phyloP scores from a whole-genome alignment of 208 protist genomes.

The Trypanosoma scelopori region DNA sequence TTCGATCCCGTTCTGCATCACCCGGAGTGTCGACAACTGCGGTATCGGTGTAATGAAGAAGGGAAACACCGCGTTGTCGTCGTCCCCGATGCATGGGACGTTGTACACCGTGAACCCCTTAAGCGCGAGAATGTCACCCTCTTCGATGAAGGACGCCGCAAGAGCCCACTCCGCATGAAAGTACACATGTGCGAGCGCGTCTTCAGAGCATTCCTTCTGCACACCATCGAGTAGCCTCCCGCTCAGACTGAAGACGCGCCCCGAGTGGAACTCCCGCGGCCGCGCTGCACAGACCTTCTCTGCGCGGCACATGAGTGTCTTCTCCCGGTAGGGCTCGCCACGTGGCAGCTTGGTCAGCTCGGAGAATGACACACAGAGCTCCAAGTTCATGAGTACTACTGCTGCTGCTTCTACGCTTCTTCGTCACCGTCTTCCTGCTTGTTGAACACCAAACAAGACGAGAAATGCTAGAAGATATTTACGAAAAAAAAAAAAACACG shows the following conservation, averaged over 20 bases:
- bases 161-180: slow-evolving; percentile 74
- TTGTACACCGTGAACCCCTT: slow-evolving; percentile 39
- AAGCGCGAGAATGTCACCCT: slow-evolving; percentile 59
- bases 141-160: slow-evolving; percentile 61
- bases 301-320: slow-evolving; percentile 52
- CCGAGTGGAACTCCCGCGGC: slow-evolving; percentile 50
- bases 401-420: too few relatives aligned
- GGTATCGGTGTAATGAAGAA: slow-evolving; percentile 46
- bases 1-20: slow-evolving; percentile 41
- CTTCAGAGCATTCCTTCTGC: slow-evolving; percentile 8
- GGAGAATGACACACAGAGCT: slow-evolving; percentile 46
- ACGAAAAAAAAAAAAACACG: slow-evolving; percentile 1
- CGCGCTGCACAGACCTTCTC: slow-evolving; percentile 40
- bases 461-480: slow-evolving; percentile 2
- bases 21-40: slow-evolving; percentile 37
- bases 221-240: slow-evolving; percentile 30
- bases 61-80: slow-evolving; percentile 12
- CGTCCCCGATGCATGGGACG: slow-evolving; percentile 27
- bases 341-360: slow-evolving; percentile 34
- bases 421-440: background rate
- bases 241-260: slow-evolving; percentile 53
- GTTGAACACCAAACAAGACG: background rate
- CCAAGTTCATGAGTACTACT: slow-evolving; percentile 24
- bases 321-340: slow-evolving; percentile 24
- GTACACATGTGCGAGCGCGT: slow-evolving; percentile 40